phyloP scores from a whole-genome alignment of 2,329 filamentous ascomycete genomes.

The Trichoderma endophyticum region DNA sequence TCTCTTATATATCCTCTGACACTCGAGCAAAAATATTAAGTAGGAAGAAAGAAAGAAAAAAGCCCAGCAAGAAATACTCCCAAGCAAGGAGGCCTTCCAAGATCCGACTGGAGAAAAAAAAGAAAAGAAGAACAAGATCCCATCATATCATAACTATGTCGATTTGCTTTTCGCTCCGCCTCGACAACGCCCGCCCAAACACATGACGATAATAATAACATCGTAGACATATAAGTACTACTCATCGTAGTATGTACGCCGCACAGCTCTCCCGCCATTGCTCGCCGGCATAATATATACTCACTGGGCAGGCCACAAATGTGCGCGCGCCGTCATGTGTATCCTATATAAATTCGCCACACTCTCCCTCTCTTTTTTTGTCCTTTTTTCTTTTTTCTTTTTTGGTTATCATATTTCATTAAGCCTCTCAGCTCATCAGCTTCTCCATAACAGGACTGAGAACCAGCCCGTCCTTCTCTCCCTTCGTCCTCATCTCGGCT shows the following conservation, averaged over 20 bases:
- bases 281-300: background rate
- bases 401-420: background rate
- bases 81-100: background rate
- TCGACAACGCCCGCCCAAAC: background rate
- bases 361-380: background rate
- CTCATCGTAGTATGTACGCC: background rate
- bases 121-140: background rate
- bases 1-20: background rate
- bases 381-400: background rate
- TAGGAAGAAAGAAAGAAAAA: background rate
- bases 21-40: background rate
- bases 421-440: conserved; percentile 44
- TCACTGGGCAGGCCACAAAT: background rate
- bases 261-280: background rate
- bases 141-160: conserved; percentile 9
- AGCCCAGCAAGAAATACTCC: background rate
- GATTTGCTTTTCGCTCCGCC: background rate
- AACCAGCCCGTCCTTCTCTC: conserved; percentile 43
- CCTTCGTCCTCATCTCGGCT: conserved; percentile 46
- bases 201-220: background rate
- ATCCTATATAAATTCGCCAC: conserved; percentile 4
- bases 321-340: background rate
- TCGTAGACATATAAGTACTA: background rate
- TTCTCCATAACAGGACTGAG: conserved; percentile 40
- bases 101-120: background rate